Evolutionary conservation across 352 stramenopile genomes (phyloP), one percentile per base, ranked within the genome.

Genomic region (Aphanomyces invadans): DNA sequence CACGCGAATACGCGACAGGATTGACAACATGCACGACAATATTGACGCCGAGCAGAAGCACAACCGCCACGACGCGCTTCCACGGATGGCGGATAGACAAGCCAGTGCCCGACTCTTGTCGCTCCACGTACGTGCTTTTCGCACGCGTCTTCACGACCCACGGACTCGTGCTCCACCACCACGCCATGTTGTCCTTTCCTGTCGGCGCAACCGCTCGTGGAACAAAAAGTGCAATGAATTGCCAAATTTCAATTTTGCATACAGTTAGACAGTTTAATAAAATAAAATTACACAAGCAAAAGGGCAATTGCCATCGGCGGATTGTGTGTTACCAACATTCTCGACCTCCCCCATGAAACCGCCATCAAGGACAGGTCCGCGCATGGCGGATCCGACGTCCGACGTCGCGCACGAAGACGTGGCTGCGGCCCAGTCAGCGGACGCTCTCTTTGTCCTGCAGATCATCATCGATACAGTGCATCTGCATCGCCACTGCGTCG

Each of bases 101-200:
- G 4, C 60, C 60, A 5, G 60, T 67, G 36, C 60, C 7, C 23
- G 60, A 57, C 60, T 67, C 60, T 51, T 67, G 60, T 4, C 46
- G 60, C 60, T 67, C 60, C 29, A 57, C 28, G 28, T 67, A 67
- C 60, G 60, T 67, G n/a, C 38, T 67, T 33, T 57, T 67, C 25
- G 21, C 60, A 9, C 60, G 42, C 17, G 26, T 49, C 28, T 51
- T 31, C 32, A 67, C 23, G 31, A 67, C 46, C 60, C 60, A 67
- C 26, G 60, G 60, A 33, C 48, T 26, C n/a, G 33, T 17, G 17
- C 39, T 56, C 60, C 60, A 67, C n/a, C 26, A 65, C 23, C 44
- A 26, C 4, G 29, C 33, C 60, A 67, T 67, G n/a, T 48, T 46
- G 17, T 2, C 29, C 49, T 2, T 57, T 17, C 15, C 1, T 12